phyloP scores from a whole-genome alignment of 1,284 basidiomycete species.

The Violaceomyces palustris region DNA sequence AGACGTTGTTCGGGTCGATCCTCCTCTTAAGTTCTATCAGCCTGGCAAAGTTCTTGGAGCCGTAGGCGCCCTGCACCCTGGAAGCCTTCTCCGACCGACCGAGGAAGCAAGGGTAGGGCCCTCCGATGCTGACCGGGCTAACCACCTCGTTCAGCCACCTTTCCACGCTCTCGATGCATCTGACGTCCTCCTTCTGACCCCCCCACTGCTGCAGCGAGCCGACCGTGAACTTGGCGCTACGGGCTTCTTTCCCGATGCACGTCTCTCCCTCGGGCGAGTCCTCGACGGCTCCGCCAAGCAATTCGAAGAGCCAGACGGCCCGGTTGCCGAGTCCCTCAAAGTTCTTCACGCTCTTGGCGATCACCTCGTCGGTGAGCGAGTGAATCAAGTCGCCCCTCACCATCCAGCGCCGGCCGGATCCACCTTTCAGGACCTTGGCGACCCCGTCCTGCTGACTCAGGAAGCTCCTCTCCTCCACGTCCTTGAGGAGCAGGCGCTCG shows the following conservation, averaged over 20 bases:
- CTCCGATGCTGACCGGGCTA: slow-evolving; percentile 26
- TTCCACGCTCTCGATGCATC: slow-evolving; percentile 73
- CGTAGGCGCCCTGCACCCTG: slow-evolving; percentile 32
- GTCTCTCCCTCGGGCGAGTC: slow-evolving; percentile 60
- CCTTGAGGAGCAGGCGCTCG: slow-evolving; percentile 68
- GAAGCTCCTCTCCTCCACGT: slow-evolving; percentile 82
- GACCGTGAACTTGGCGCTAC: slow-evolving; percentile 74
- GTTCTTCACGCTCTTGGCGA: slow-evolving; percentile 72
- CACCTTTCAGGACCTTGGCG: slow-evolving; percentile 77
- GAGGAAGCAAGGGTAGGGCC: slow-evolving; percentile 40
- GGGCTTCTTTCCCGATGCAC: slow-evolving; percentile 70
- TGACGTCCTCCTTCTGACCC: slow-evolving; percentile 69
- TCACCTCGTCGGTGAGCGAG: slow-evolving; percentile 75
- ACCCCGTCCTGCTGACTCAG: slow-evolving; percentile 82
- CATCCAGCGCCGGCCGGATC: slow-evolving; percentile 56
- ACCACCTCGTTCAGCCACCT: slow-evolving; percentile 54
- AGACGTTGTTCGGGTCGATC: slow-evolving; percentile 34
- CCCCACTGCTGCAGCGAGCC: slow-evolving; percentile 89
- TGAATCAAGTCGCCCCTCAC: slow-evolving; percentile 57
- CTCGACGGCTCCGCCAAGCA: slow-evolving; percentile 72
- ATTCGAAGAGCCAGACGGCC: slow-evolving; percentile 55
- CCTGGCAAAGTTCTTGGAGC: slow-evolving; percentile 26
- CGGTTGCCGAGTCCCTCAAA: slow-evolving; percentile 67
- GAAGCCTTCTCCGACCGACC: slow-evolving; percentile 28
- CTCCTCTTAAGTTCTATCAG: slow-evolving; percentile 29